These are phyloP conservation scores for Penicillium ochrochloron DNA, from an alignment of 495 filamentous ascomycete species.

Conservation along the genomic window DNA sequence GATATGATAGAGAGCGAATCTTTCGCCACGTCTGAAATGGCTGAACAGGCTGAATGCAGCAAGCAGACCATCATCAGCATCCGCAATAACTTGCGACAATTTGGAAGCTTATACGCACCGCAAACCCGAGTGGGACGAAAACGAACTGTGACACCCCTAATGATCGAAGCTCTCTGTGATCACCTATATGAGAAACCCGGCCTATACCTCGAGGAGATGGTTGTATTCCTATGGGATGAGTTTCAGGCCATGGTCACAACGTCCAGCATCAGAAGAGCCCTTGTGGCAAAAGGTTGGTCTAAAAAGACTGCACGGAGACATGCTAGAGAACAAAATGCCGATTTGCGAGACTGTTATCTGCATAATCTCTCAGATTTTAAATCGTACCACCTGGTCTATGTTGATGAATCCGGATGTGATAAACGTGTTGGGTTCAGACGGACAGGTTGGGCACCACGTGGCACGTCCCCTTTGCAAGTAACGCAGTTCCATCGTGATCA, in stretches of 20 bases:
- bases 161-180: not conserved
- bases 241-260: slow-evolving; percentile 22
- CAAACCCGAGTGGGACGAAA: not conserved
- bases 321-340: slow-evolving; percentile 19
- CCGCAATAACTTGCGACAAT: not conserved
- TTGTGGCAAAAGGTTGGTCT: too few species aligned
- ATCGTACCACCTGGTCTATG: slow-evolving; percentile 1
- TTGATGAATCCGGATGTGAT: slow-evolving; percentile 36
- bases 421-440: slow-evolving; percentile 31
- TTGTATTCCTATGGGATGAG: not conserved
- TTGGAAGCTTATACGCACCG: not conserved
- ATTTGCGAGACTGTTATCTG: not conserved
- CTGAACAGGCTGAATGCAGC: too few species aligned
- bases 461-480: slow-evolving; percentile 39
- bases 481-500: slow-evolving; percentile 34
- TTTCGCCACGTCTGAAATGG: too few species aligned
- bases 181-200: not conserved
- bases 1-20: too few species aligned
- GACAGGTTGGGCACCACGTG: slow-evolving; percentile 38
- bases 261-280: not conserved
- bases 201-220: not conserved
- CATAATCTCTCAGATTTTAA: not conserved
- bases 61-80: not conserved
- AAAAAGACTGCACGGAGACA: not conserved
- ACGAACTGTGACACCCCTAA: not conserved